Conservation (phyloP, 2,329 filamentous ascomycete species). For the Colletotrichum truncatum region DNA sequence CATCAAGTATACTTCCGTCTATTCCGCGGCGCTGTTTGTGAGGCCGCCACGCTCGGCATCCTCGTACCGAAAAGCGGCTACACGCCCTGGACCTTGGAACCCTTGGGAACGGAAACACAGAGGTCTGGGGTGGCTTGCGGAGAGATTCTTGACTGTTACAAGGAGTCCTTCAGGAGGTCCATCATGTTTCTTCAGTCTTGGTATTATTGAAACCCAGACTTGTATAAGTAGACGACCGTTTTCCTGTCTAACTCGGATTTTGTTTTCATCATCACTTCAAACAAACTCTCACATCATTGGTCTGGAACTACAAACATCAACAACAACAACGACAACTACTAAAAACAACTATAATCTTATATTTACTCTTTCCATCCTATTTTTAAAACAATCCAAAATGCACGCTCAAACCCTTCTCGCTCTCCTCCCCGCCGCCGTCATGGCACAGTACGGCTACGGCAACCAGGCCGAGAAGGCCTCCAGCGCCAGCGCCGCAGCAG, state of each 20-base stretch:
- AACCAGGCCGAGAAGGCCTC: not conserved
- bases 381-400: too few species aligned
- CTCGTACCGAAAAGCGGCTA: not conserved
- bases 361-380: not conserved
- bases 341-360: not conserved
- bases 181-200: not conserved
- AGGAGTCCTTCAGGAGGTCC: not conserved
- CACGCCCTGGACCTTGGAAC: not conserved
- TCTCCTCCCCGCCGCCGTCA: constrained; percentile 20
- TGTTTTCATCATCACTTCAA: not conserved
- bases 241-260: not conserved
- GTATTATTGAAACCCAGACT: too few species aligned
- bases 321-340: not conserved
- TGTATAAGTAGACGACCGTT: constrained; percentile 12
- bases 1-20: not conserved
- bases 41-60: constrained; percentile 4
- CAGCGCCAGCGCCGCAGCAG: constrained; percentile 5
- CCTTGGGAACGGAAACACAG: not conserved
- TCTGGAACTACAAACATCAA: not conserved
- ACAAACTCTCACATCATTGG: not conserved
- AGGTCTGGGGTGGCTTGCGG: not conserved
- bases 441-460: constrained; percentile 23
- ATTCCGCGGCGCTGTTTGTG: not conserved
- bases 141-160: not conserved
- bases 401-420: constrained; percentile 21